A percentile compares a stretch with the other conserved stretches of the same genome.
phyloP scores from a whole-genome alignment of 2,329 filamentous ascomycete genomes.

The Fusarium tjaetaba region DNA sequence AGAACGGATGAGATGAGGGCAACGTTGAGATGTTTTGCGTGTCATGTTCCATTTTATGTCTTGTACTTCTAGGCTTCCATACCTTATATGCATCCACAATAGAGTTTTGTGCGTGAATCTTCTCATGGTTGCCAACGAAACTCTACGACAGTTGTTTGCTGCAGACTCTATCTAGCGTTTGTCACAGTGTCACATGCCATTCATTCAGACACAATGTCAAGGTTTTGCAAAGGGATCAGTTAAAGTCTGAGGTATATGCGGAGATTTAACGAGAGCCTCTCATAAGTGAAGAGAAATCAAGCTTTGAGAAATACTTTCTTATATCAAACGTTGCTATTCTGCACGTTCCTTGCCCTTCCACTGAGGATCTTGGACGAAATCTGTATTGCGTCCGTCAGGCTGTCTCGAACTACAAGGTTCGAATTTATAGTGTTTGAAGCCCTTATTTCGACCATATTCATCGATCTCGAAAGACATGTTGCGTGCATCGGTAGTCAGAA shows the following conservation, averaged over 20 bases:
- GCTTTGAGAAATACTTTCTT: neutral
- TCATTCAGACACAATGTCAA: neutral
- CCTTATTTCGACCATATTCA: neutral
- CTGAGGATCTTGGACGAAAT: neutral
- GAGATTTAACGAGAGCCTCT: neutral
- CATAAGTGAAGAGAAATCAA: neutral
- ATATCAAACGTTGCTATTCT: neutral
- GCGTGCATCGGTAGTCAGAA: neutral
- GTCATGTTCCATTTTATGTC: neutral
- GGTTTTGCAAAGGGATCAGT: neutral
- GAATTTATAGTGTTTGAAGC: neutral
- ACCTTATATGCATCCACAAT: neutral
- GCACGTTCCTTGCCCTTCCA: neutral
- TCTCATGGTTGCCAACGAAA: neutral
- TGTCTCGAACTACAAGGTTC: neutral
- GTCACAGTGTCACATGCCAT: slow-evolving; percentile 1
- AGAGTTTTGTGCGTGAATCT: neutral
- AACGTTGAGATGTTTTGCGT: neutral
- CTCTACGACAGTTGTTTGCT: slow-evolving; percentile 11
- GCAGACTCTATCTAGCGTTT: neutral
- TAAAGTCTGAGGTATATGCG: neutral
- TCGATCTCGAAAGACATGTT: neutral
- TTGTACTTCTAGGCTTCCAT: neutral
- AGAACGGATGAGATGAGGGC: neutral
- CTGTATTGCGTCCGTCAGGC: neutral